These are phyloP conservation scores for Rhodomyrtus psidioides DNA, from an alignment of 441 rosid species.

Conservation along the genomic window DNA sequence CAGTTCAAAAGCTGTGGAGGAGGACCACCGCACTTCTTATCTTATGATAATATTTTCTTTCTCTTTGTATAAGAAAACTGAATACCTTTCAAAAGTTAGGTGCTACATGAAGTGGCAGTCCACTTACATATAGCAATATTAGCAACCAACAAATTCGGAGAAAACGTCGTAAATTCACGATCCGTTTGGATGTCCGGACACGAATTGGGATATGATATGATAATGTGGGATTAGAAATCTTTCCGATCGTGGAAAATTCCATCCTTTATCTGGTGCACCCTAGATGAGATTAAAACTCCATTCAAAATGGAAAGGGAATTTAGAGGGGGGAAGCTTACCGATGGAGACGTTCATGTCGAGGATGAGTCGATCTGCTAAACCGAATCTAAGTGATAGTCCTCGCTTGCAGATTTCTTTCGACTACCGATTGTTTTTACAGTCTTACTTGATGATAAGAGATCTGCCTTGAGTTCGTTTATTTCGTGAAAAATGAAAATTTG, in stretches of 20 bases:
- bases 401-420: too few relatives aligned
- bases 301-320: background rate
- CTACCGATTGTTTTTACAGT: too few relatives aligned
- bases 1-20: background rate
- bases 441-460: too few relatives aligned
- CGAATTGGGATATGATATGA: background rate
- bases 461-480: too few relatives aligned
- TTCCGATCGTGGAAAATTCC: background rate
- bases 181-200: accelerated
- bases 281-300: background rate
- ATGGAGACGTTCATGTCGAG: too few relatives aligned
- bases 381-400: too few relatives aligned
- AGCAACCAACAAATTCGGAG: background rate
- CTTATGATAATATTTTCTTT: background rate
- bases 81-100: background rate
- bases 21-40: background rate
- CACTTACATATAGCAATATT: background rate
- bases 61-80: background rate
- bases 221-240: background rate
- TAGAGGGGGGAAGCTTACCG: background rate
- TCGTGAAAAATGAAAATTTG: too few relatives aligned
- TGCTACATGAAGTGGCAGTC: background rate
- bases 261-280: background rate
- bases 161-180: background rate
- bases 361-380: too few relatives aligned